Conservation (phyloP, 352 stramenopile species). For the Pythium monospermum region DNA sequence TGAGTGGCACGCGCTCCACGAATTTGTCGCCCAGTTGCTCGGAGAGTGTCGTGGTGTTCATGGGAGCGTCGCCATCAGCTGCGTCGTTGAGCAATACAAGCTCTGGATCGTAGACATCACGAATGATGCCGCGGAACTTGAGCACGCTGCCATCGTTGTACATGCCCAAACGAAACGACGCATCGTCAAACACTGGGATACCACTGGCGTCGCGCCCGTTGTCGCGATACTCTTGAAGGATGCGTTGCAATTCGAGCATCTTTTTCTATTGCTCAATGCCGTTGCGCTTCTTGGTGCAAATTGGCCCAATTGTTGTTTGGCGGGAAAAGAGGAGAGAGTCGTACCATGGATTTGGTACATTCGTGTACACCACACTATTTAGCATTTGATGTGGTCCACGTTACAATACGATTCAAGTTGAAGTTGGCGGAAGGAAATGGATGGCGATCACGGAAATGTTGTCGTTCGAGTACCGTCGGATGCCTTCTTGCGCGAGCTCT, state of each 20-base stretch:
- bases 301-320: not conserved
- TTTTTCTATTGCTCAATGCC: not conserved
- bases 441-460: constrained; percentile 68
- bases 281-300: constrained; percentile 8
- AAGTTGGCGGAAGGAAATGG: constrained; percentile 4
- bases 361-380: constrained; percentile 5
- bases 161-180: constrained; percentile 31
- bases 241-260: constrained; percentile 23
- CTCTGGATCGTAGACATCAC: constrained; percentile 70
- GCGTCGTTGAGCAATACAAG: constrained; percentile 39
- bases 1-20: constrained; percentile 57
- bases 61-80: not conserved
- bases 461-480: constrained; percentile 72
- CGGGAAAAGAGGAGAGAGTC: not conserved
- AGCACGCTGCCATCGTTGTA: constrained; percentile 57
- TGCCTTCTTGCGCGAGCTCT: constrained; percentile 67
- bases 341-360: constrained; percentile 2
- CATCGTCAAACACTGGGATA: constrained; percentile 45
- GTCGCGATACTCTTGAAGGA: constrained; percentile 13
- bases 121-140: constrained; percentile 63
- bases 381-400: not conserved
- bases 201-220: constrained; percentile 1
- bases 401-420: not conserved
- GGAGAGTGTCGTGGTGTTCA: not conserved
- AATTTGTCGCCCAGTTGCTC: constrained; percentile 26